Base-by-base conservation (phyloP, 106 monocot species). In the Agapanthus africanus region DNA sequence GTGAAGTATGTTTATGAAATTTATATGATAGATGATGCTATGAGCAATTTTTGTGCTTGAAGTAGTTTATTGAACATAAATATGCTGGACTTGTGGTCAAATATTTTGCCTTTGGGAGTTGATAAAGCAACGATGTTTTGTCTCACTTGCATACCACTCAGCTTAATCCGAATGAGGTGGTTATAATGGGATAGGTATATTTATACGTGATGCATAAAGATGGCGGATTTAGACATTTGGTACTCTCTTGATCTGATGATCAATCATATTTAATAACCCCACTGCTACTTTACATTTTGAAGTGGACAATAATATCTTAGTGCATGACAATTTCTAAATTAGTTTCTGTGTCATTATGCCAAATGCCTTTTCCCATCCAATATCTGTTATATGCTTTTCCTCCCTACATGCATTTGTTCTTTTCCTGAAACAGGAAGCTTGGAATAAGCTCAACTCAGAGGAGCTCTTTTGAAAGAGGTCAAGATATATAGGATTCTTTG, bases 381-480 rank as follows among this genome's bases (percentile, higher is more conserved):
- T 23, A 4, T 35, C 35, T 26, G 35, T 13, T 63, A 0, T 11
- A 35, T 63, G 33, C 37, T 19, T 21, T 36, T 21, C 13, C 46
- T 4, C 1, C 2, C 19, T 15, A 11, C 16, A 2, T 30, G 5
- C 6, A 38, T 11, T 4, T 31, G 11, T 41, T 26, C 13, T 66
- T 19, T 49, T 46, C 31, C 25, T 69, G 40, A 76, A 73, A 79
- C 72, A 87, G 86, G 86, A 87, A 77, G 82, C 86, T 54, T 87
- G 86, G 86, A 87, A 87, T 76, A 87, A 87, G 50, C 77, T 87
- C 71, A 87, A 87, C 63, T 87, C 82, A 2, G 85, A 86, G 61
- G 85, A 86, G 72, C 85, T 86, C 31, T 86, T 82, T 64, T 86
- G 69, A 75, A 19, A 44, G n/a, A 18, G 22, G 19, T 63, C 0